These are phyloP conservation scores for Aspergillus fumigatiaffinis DNA, from an alignment of 2,329 filamentous ascomycete species.

Conservation along the genomic window DNA sequence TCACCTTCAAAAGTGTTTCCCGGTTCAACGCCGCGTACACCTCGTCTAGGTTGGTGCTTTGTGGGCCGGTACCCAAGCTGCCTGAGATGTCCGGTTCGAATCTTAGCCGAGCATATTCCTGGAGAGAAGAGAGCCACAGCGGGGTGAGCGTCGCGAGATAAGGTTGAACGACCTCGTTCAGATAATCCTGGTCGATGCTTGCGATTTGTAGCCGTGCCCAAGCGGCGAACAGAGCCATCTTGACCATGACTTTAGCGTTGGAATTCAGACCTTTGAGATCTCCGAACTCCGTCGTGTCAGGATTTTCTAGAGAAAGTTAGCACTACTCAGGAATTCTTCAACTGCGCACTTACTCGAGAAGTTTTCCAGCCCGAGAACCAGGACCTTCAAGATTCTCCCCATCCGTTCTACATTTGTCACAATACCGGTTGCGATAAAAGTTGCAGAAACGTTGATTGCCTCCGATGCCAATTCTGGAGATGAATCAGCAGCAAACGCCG, in stretches of 20 bases:
- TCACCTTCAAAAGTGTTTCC: slow-evolving; percentile 75
- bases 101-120: slow-evolving; percentile 86
- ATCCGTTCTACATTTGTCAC: slow-evolving; percentile 98
- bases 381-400: slow-evolving; percentile 92
- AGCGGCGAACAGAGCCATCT: slow-evolving; percentile 92
- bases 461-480: slow-evolving; percentile 94
- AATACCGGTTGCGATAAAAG: slow-evolving; percentile 94
- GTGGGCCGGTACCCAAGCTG: slow-evolving; percentile 73
- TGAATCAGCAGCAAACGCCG: slow-evolving; percentile 92
- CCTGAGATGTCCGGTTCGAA: slow-evolving; percentile 98
- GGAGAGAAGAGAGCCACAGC: slow-evolving; percentile 85
- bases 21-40: slow-evolving; percentile 93
- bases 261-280: slow-evolving; percentile 89
- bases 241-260: slow-evolving; percentile 97
- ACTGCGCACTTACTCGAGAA: slow-evolving; percentile 61
- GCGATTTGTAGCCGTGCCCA: slow-evolving; percentile 98
- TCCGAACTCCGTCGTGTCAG: slow-evolving; percentile 80
- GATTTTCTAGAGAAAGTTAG: slow-evolving; percentile 49
- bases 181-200: slow-evolving; percentile 84
- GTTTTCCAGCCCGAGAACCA: slow-evolving; percentile 86
- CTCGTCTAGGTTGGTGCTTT: slow-evolving; percentile 83
- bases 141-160: slow-evolving; percentile 88
- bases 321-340: not conserved
- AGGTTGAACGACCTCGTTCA: slow-evolving; percentile 81
- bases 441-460: slow-evolving; percentile 95